These are phyloP conservation scores for Fusarium drepaniforme DNA, from an alignment of 2,329 filamentous ascomycete species.

Conservation along the genomic window DNA sequence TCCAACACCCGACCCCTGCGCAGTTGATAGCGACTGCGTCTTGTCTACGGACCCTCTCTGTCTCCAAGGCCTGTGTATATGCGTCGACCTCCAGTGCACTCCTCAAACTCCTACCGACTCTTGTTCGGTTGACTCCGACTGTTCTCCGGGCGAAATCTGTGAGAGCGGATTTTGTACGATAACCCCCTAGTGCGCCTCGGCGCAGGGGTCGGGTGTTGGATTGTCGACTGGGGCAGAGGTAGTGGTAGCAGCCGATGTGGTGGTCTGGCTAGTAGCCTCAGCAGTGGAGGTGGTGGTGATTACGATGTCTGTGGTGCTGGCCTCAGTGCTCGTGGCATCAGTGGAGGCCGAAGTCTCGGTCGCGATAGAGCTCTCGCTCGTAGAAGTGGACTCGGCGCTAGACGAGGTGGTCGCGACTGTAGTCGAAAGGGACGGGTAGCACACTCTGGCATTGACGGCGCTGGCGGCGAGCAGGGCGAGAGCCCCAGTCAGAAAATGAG, in stretches of 20 bases:
- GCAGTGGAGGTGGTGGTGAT: slow-evolving; percentile 1
- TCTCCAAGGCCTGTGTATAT: slow-evolving; percentile 24
- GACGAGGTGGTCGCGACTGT: neutral
- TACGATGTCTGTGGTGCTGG: neutral
- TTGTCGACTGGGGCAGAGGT: neutral
- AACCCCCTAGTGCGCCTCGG: neutral
- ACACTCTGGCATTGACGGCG: neutral
- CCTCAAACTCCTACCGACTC: neutral
- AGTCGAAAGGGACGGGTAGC: neutral
- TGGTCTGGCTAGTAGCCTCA: neutral
- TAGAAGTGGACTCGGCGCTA: neutral
- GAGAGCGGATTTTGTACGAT: slow-evolving; percentile 28
- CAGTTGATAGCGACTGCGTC: slow-evolving; percentile 20
- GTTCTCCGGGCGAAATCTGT: slow-evolving; percentile 8
- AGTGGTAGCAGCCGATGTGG: neutral
- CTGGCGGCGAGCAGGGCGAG: neutral
- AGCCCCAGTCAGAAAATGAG: neutral
- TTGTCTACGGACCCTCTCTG: slow-evolving; percentile 17
- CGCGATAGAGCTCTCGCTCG: neutral
- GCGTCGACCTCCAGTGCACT: slow-evolving; percentile 15
- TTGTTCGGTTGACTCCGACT: slow-evolving; percentile 13
- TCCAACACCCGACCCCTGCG: neutral
- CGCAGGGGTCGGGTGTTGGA: neutral
- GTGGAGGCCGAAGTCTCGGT: neutral
- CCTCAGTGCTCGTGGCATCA: neutral